A percentile compares a stretch with the other conserved stretches of the same genome.
These are phyloP conservation scores for Phialophora expanda DNA, from an alignment of 2,329 filamentous ascomycete species.

Conservation along the genomic window DNA sequence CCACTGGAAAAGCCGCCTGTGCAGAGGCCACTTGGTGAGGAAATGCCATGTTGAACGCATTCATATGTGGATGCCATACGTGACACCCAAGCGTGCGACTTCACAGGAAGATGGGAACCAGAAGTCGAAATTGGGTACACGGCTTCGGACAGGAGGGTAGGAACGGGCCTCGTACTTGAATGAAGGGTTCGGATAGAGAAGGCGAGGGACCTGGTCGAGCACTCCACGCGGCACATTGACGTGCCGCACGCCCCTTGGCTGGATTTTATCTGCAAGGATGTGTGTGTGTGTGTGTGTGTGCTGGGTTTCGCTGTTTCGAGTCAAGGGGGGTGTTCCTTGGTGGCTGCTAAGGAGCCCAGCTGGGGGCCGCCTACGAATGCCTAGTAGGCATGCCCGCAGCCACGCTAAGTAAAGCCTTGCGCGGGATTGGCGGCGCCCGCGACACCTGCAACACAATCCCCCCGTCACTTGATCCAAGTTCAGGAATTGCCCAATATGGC, in stretches of 20 bases:
- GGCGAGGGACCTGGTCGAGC: no score
- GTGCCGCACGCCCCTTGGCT: not conserved
- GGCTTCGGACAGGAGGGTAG: not conserved
- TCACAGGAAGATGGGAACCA: not conserved
- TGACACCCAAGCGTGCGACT: not conserved
- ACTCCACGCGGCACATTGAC: not conserved
- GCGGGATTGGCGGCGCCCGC: not conserved
- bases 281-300: no score
- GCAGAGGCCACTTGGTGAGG: constrained; percentile 2
- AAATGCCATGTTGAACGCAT: constrained; percentile 12
- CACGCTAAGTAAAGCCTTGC: not conserved
- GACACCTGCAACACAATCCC: not conserved
- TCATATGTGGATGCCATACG: constrained; percentile 7
- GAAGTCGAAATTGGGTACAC: not conserved
- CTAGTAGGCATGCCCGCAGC: not conserved
- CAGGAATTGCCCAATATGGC: not conserved
- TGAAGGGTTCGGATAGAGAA: not conserved
- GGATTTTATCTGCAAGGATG: not conserved
- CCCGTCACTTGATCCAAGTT: not conserved
- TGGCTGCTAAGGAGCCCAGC: not conserved
- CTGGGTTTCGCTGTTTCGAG: not conserved
- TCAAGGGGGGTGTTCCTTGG: not conserved
- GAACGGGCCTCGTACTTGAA: not conserved
- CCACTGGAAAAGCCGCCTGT: constrained; percentile 9
- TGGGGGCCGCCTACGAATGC: no score